A percentile compares a stretch with the other conserved stretches of the same genome.
Evolutionary conservation across 176 grass and related monocot species (phyloP).

Genomic region (Echinochloa phyllopogon): DNA sequence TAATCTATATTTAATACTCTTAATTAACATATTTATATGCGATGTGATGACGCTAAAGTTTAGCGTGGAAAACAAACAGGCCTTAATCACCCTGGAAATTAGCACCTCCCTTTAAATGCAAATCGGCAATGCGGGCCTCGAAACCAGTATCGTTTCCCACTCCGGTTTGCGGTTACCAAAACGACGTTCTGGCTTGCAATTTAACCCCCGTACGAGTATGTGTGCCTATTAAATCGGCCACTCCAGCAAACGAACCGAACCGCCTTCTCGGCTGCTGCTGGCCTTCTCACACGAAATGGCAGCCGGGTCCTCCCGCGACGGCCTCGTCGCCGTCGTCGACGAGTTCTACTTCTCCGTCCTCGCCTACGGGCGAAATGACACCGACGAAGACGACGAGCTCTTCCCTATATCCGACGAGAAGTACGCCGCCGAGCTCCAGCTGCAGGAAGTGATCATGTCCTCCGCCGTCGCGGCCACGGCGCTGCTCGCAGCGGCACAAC

Average conservation of each 20-base stretch:
- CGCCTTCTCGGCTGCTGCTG: neutral
- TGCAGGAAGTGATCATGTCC: constrained; percentile 69
- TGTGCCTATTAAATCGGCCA: constrained; percentile 18
- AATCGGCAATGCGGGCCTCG: neutral
- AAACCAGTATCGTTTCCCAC: constrained; percentile 13
- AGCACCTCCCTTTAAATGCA: neutral
- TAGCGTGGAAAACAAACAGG: too few relatives aligned
- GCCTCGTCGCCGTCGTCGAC: constrained; percentile 47
- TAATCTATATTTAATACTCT: too few relatives aligned
- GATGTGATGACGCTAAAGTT: too few relatives aligned
- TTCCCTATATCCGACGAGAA: constrained; percentile 77
- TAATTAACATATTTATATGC: too few relatives aligned
- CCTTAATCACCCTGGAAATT: neutral
- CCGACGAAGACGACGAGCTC: constrained; percentile 43
- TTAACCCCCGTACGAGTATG: neutral
- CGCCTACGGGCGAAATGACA: constrained; percentile 23
- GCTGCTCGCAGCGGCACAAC: too few relatives aligned
- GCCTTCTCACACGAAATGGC: constrained; percentile 30
- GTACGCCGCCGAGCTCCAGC: constrained; percentile 62
- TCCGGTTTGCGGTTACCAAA: neutral
- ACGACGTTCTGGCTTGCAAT: neutral
- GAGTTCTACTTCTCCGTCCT: constrained; percentile 69
- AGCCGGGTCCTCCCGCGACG: constrained; percentile 17
- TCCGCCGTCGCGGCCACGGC: constrained; percentile 12
- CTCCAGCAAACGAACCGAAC: neutral